phyloP scores from a whole-genome alignment of 2,329 filamentous ascomycete genomes.

The Xylaria hypoxylon region DNA sequence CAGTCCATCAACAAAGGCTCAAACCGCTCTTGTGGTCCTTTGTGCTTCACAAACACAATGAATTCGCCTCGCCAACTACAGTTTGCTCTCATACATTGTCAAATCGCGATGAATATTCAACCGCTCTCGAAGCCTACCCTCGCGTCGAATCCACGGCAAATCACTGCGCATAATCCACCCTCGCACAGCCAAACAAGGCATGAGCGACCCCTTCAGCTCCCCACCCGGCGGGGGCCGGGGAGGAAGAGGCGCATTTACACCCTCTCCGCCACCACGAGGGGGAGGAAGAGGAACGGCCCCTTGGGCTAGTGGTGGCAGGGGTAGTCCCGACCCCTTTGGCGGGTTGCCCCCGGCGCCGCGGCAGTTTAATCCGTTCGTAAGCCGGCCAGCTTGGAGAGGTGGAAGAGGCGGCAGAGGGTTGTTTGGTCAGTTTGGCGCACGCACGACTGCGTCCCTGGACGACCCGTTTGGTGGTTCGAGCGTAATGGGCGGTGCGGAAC shows the following conservation, averaged over 20 bases:
- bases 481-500: not conserved
- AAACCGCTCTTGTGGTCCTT: not conserved
- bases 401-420: not conserved
- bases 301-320: not conserved
- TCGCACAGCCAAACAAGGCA: not conserved
- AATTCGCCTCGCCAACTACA: not conserved
- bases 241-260: not conserved
- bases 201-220: not conserved
- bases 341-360: not conserved
- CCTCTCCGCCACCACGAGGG: not conserved
- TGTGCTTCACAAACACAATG: not conserved
- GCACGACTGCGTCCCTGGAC: not conserved
- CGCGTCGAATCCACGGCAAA: not conserved
- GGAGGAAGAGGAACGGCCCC: not conserved
- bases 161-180: not conserved
- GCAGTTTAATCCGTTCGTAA: not conserved
- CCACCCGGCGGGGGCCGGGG: not conserved
- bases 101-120: not conserved
- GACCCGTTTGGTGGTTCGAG: not conserved
- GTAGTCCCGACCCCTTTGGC: constrained; percentile 1
- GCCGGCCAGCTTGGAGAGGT: not conserved
- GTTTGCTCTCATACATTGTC: not conserved
- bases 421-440: not conserved
- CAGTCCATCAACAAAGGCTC: not conserved
- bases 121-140: not conserved